Evolutionary conservation across 257 asterid species (phyloP).

Genomic region (Forsythia suspensa): DNA sequence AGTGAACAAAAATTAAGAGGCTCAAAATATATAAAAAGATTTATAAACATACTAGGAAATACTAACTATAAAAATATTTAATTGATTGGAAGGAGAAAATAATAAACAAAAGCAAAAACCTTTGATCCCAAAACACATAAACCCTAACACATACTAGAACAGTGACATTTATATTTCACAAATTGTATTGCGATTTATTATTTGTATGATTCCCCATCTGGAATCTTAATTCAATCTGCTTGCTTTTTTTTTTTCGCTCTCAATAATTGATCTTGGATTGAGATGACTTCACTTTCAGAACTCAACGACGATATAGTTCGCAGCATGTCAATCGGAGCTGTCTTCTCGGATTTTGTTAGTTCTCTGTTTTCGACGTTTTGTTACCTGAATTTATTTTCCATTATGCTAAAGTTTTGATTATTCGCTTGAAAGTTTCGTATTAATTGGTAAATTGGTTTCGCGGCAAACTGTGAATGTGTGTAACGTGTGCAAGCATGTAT

Average conservation of each 20-base stretch:
- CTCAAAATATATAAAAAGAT: no score
- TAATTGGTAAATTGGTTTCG: not conserved
- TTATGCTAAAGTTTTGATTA: not conserved
- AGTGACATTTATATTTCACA: not conserved
- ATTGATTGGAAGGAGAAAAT: no score
- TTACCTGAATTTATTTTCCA: not conserved
- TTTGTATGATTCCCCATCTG: not conserved
- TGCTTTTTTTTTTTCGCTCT: not conserved
- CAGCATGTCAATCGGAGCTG: conserved; percentile 82
- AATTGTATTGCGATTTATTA: not conserved
- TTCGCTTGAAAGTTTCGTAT: not conserved
- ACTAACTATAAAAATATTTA: no score
- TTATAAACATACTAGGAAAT: no score
- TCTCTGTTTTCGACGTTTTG: not conserved
- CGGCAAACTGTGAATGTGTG: not conserved
- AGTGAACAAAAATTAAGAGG: no score
- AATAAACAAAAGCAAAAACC: not conserved
- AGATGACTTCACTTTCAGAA: conserved; percentile 56
- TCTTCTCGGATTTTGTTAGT: conserved; percentile 88
- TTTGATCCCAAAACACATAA: not conserved
- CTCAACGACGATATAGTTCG: conserved; percentile 69
- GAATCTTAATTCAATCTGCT: not conserved
- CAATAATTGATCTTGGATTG: conserved; percentile 1
- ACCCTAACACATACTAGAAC: not conserved
- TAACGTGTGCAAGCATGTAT: not conserved